Conservation (phyloP, 305 asterid species). For the Solanum hybrid region DNA sequence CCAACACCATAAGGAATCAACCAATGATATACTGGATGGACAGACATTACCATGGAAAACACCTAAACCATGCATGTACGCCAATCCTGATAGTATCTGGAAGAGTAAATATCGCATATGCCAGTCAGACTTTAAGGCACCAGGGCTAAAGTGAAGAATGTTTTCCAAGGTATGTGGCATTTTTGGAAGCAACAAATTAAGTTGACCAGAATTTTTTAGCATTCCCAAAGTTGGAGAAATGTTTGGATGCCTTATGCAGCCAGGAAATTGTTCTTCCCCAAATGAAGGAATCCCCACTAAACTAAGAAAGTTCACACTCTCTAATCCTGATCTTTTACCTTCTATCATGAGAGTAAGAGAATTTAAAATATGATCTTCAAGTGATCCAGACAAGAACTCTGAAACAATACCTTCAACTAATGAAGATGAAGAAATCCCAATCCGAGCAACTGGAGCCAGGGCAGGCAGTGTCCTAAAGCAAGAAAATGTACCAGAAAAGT, state of each 20-base stretch:
- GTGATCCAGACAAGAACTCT: constrained; percentile 48
- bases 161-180: constrained; percentile 67
- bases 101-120: constrained; percentile 50
- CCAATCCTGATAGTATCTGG: constrained; percentile 80
- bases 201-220: constrained; percentile 43
- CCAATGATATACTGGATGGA: constrained; percentile 66
- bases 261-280: constrained; percentile 57
- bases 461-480: constrained; percentile 83
- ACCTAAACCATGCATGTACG: constrained; percentile 85
- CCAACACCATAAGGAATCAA: constrained; percentile 85
- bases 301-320: constrained; percentile 56
- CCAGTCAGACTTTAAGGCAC: constrained; percentile 70
- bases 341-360: constrained; percentile 55
- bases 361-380: constrained; percentile 61
- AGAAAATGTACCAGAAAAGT: constrained; percentile 48
- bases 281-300: constrained; percentile 76
- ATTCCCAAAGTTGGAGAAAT: constrained; percentile 72
- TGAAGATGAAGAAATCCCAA: constrained; percentile 46
- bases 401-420: constrained; percentile 53
- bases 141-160: constrained; percentile 65
- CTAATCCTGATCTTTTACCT: constrained; percentile 58
- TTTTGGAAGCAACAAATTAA: constrained; percentile 55
- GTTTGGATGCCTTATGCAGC: constrained; percentile 94
- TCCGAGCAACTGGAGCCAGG: constrained; percentile 57
- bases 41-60: constrained; percentile 54